A percentile compares a stretch with the other conserved stretches of the same genome.
phyloP scores from a whole-genome alignment of 352 stramenopile genomes.

The Phytophthora brassicae region DNA sequence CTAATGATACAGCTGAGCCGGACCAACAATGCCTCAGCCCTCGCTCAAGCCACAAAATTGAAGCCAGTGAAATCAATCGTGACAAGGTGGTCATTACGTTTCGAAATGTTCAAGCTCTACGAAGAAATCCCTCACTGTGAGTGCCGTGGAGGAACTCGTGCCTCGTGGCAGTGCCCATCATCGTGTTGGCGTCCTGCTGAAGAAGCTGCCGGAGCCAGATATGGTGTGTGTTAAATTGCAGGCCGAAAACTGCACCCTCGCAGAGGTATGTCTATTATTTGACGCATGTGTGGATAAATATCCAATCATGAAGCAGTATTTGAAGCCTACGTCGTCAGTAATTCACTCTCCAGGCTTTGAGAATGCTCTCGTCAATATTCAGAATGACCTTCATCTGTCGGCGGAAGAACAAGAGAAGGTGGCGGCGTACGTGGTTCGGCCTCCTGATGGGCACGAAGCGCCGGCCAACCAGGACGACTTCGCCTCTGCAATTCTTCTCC shows the following conservation, averaged over 20 bases:
- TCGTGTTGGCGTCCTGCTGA: neutral
- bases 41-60: neutral
- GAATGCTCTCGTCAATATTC: too few relatives aligned
- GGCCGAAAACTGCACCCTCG: neutral
- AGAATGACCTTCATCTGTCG: too few relatives aligned
- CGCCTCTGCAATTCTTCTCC: too few relatives aligned
- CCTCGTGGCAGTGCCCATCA: too few relatives aligned
- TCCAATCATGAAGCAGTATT: neutral
- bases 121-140: neutral
- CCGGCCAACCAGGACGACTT: too few relatives aligned
- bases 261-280: neutral
- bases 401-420: too few relatives aligned
- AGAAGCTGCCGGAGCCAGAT: neutral
- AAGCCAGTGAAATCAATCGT: constrained; percentile 5
- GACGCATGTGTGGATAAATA: neutral
- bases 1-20: constrained; percentile 12
- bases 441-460: too few relatives aligned
- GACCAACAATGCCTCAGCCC: constrained; percentile 1
- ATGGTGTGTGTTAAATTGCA: neutral
- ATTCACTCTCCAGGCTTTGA: neutral
- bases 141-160: too few relatives aligned
- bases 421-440: too few relatives aligned
- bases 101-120: constrained; percentile 10
- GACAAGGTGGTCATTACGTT: neutral
- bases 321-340: neutral